Base-by-base conservation (phyloP, 78 protist species). In the Chrysochromulina tobinii region DNA sequence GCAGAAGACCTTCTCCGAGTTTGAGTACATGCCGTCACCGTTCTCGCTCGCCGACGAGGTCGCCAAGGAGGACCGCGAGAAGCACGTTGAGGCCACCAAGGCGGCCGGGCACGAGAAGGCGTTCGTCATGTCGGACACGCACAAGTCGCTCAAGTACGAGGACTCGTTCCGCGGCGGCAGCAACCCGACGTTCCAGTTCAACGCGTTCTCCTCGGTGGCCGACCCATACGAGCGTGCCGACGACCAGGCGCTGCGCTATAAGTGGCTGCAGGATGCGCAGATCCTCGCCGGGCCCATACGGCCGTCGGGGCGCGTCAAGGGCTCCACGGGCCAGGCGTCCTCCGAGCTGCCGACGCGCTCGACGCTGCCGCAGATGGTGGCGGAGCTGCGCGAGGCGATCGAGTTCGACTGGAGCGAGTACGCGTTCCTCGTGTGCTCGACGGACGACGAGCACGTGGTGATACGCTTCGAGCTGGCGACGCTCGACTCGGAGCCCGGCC, bases 391-490 rank as follows among this genome's bases (percentile, higher is more conserved):
- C 14, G 1, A 5, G 59, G 54, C 1, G 50, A 0, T 79, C 38
- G 64, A 54, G n/a, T 27, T 2, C 11, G 87, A 79, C 61, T 79
- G 87, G 87, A 2, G 3, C 18, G 85, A 51, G 21, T 21, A 23
- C 48, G 11, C 25, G 51, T 23, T 79, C 58, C 21, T 79, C 51
- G 87, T 79, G 21, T 79, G 87, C 87, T 54, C 87, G 48, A 79
- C 87, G 6, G 87, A 79, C 0, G 87, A 79, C 17, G 87, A 79
- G 87, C 87, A 79, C 87, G 21, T 79, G 15, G 87, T 79, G 59
- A 9, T 79, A 0, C 87, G 87, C 14, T 51, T 79, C 17, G 87
- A 54, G 64, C 18, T 79, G 20, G 11, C 51, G 25, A 27, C 61
- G 25, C 87, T 79, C 48, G 87, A 79, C 7, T 0, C 61, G 50